These are phyloP conservation scores for Globisporangium takayamanum DNA, from an alignment of 352 stramenopile species.

Conservation along the genomic window DNA sequence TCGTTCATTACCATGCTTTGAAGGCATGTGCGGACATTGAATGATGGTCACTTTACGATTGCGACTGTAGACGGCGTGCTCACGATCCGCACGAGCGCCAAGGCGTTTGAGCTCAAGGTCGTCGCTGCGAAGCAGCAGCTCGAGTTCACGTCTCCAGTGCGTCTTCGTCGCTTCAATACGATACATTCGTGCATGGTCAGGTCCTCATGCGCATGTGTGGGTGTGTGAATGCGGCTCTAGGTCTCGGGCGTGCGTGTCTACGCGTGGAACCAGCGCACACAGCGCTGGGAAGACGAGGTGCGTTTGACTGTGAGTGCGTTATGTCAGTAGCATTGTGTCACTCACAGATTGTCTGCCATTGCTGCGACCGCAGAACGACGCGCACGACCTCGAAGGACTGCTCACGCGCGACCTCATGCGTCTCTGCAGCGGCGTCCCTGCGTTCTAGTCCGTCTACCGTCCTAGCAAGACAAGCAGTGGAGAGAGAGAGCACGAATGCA, in stretches of 20 bases:
- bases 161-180: neutral
- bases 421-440: slow-evolving; percentile 55
- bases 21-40: no score
- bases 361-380: slow-evolving; percentile 33
- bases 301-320: neutral
- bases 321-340: no score
- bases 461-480: no score
- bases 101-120: slow-evolving; percentile 63
- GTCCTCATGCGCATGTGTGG: neutral
- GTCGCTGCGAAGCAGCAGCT: slow-evolving; percentile 59
- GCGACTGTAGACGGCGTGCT: slow-evolving; percentile 26
- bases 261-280: slow-evolving; percentile 63
- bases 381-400: slow-evolving; percentile 74
- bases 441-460: slow-evolving; percentile 33
- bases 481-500: no score
- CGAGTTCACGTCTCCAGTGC: slow-evolving; percentile 55
- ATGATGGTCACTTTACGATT: neutral
- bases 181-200: neutral
- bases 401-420: slow-evolving; percentile 81
- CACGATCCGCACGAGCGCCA: slow-evolving; percentile 38
- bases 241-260: slow-evolving; percentile 69
- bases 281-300: slow-evolving; percentile 78
- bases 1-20: neutral
- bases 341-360: neutral
- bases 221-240: slow-evolving; percentile 15